phyloP scores from a whole-genome alignment of 2,329 filamentous ascomycete genomes.

The Zasmidium citrigriseum region DNA sequence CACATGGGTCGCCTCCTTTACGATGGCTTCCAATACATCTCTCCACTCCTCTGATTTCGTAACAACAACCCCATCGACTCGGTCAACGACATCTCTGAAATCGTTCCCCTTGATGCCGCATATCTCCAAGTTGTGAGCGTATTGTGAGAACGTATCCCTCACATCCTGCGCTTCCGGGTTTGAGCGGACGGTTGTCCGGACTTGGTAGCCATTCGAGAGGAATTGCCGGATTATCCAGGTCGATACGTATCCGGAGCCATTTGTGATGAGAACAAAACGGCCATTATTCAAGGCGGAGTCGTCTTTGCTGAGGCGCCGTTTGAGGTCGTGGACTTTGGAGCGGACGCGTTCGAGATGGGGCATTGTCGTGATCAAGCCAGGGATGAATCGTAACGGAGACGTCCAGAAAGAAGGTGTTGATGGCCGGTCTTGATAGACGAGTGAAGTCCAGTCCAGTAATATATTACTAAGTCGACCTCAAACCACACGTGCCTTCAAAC shows the following conservation, averaged over 20 bases:
- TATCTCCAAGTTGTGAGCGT: conserved; percentile 35
- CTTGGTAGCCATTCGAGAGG: conserved; percentile 30
- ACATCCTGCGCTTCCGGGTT: conserved; percentile 23
- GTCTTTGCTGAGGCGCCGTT: neutral
- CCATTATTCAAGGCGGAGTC: neutral
- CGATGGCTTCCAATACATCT: neutral
- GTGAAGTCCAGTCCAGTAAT: too few species aligned
- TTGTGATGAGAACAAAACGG: conserved; percentile 30
- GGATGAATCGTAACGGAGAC: too few species aligned
- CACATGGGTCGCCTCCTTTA: neutral
- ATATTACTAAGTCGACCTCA: too few species aligned
- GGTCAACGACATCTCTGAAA: conserved; percentile 27
- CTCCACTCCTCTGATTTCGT: neutral
- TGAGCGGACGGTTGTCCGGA: conserved; percentile 29
- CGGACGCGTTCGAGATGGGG: neutral
- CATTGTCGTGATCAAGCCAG: too few species aligned
- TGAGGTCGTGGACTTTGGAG: neutral
- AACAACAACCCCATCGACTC: conserved; percentile 41
- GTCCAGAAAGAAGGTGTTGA: too few species aligned
- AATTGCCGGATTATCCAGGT: conserved; percentile 29
- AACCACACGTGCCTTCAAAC: too few species aligned
- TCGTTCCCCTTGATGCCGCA: conserved; percentile 31
- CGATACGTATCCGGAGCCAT: conserved; percentile 31
- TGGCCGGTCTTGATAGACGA: too few species aligned
- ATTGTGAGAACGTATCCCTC: conserved; percentile 23